phyloP scores from a whole-genome alignment of 345 rosid species.

The Anacardium occidentale region DNA sequence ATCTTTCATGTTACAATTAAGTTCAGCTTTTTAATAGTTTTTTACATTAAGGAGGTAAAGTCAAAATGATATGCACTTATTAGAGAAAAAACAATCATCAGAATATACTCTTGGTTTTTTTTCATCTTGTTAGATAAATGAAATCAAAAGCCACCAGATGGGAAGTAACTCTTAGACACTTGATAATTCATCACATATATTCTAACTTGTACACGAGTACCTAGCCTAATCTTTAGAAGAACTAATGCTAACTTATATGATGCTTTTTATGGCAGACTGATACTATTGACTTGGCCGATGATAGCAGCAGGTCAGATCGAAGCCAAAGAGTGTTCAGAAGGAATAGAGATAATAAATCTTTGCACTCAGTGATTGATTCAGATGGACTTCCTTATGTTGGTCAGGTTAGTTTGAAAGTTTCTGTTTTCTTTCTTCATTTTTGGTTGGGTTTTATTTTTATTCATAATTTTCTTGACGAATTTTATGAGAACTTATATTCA shows the following conservation, averaged over 20 bases:
- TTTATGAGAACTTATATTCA: conserved; percentile 30
- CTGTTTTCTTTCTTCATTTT: conserved; percentile 3
- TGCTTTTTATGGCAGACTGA: conserved; percentile 59
- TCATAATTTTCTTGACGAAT: conserved; percentile 1
- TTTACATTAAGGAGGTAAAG: too few species aligned
- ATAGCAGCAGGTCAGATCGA: conserved; percentile 44
- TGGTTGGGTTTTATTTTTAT: conserved; percentile 1
- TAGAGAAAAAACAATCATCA: neutral
- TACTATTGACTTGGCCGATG: conserved; percentile 70
- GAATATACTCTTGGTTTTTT: neutral
- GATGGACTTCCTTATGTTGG: conserved; percentile 97
- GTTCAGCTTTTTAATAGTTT: too few species aligned
- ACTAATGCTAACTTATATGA: conserved; percentile 1
- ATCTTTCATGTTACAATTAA: too few species aligned
- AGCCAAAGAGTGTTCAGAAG: conserved; percentile 54
- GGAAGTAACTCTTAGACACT: neutral
- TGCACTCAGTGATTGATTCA: conserved; percentile 58
- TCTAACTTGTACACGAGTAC: neutral
- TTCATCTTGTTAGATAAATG: neutral
- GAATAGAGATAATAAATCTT: conserved; percentile 46
- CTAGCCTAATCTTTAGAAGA: neutral
- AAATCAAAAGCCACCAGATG: neutral
- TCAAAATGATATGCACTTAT: neutral
- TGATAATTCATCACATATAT: neutral
- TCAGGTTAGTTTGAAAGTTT: conserved; percentile 52